Evolutionary conservation across 306 rosid genomes (phyloP).

Genomic region (Corylus americana): DNA sequence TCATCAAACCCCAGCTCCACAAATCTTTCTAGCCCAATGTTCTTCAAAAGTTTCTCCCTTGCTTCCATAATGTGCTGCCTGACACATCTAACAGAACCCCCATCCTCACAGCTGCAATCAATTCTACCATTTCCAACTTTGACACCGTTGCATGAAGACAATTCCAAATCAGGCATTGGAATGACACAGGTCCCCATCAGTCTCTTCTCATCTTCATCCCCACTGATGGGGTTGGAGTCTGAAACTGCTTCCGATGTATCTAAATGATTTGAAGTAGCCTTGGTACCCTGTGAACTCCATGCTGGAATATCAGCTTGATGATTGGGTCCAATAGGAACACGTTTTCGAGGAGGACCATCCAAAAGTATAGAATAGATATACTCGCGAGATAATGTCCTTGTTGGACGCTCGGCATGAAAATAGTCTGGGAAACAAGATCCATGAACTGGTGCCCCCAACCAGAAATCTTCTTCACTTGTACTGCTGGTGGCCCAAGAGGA

Average conservation of each 20-base stretch:
- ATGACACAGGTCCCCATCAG: slow-evolving; percentile 65
- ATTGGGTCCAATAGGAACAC: slow-evolving; percentile 55
- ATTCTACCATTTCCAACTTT: slow-evolving; percentile 66
- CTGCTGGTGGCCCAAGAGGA: slow-evolving; percentile 55
- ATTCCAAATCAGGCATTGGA: slow-evolving; percentile 67
- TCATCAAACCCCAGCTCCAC: slow-evolving; percentile 57
- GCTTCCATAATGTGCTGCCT: slow-evolving; percentile 66
- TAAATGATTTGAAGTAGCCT: slow-evolving; percentile 1
- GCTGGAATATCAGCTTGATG: slow-evolving; percentile 76
- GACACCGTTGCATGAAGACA: slow-evolving; percentile 11
- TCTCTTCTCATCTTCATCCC: slow-evolving; percentile 44
- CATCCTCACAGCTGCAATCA: slow-evolving; percentile 67
- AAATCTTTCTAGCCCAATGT: slow-evolving; percentile 51
- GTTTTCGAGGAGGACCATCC: slow-evolving; percentile 76
- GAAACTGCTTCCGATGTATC: slow-evolving; percentile 29
- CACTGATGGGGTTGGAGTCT: slow-evolving; percentile 22
- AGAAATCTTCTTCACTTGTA: slow-evolving; percentile 41
- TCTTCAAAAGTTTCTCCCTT: slow-evolving; percentile 50
- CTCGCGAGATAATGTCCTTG: slow-evolving; percentile 58
- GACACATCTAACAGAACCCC: slow-evolving; percentile 61
- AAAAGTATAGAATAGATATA: slow-evolving; percentile 68
- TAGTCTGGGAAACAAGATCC: slow-evolving; percentile 50
- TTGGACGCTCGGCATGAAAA: slow-evolving; percentile 56
- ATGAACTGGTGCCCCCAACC: slow-evolving; percentile 41
- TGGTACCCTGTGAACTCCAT: slow-evolving; percentile 37